phyloP scores from a whole-genome alignment of 2,329 filamentous ascomycete species.

The Fusarium pseudograminearum region DNA sequence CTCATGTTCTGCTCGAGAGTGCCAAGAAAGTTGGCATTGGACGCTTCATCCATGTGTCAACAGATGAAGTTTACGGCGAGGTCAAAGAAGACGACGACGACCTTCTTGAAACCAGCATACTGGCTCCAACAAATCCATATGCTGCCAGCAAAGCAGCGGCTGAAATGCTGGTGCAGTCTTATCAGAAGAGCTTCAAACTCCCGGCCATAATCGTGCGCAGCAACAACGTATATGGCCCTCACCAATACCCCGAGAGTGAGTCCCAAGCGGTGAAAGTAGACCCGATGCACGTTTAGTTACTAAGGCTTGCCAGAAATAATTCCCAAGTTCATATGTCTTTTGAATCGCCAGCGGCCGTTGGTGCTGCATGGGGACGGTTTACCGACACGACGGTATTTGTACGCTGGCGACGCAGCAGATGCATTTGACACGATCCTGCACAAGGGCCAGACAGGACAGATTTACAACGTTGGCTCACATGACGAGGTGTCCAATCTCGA shows the following conservation, averaged over 20 bases:
- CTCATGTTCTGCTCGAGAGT: conserved; percentile 84
- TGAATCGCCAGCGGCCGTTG: conserved; percentile 74
- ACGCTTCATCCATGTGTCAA: conserved; percentile 84
- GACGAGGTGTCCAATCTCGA: conserved; percentile 82
- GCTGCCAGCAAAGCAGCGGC: conserved; percentile 84
- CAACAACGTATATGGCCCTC: conserved; percentile 88
- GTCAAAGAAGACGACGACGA: conserved; percentile 79
- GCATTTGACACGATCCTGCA: conserved; percentile 88
- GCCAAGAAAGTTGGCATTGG: conserved; percentile 77
- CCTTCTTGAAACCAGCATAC: conserved; percentile 77
- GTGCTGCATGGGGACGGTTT: conserved; percentile 82
- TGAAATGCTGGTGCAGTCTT: conserved; percentile 90
- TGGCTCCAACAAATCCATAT: conserved; percentile 85
- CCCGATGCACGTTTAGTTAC: not conserved
- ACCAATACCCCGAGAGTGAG: conserved; percentile 86
- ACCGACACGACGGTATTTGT: conserved; percentile 80
- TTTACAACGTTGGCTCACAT: conserved; percentile 84
- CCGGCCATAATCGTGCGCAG: conserved; percentile 83
- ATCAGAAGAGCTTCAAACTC: conserved; percentile 84
- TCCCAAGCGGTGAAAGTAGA: not conserved
- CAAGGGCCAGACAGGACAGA: conserved; percentile 77
- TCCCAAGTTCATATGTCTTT: conserved; percentile 81
- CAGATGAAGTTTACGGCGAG: conserved; percentile 88
- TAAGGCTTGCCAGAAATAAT: conserved; percentile 74
- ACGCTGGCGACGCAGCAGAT: conserved; percentile 82